These are phyloP conservation scores for Lichtheimia corymbifera DNA, from an alignment of 371 early-diverging fungal species.

Conservation along the genomic window DNA sequence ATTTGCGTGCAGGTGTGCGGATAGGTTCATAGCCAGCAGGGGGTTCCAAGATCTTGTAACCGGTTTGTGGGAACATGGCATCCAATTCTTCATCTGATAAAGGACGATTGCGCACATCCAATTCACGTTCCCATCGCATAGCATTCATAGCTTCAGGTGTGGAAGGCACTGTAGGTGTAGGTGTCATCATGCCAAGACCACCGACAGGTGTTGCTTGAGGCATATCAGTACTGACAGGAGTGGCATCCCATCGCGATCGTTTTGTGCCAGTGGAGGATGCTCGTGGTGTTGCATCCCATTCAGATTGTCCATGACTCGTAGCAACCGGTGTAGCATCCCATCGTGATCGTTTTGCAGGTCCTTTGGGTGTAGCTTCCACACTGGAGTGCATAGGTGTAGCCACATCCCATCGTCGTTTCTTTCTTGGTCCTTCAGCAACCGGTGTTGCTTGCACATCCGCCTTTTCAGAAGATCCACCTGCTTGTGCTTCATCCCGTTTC, in stretches of 20 bases:
- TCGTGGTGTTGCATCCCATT: slow-evolving; percentile 77
- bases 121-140: slow-evolving; percentile 81
- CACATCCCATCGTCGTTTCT: slow-evolving; percentile 87
- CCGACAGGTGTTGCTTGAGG: slow-evolving; percentile 76
- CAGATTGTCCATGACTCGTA: slow-evolving; percentile 31
- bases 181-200: slow-evolving; percentile 76
- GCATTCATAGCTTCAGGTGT: slow-evolving; percentile 81
- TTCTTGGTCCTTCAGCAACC: slow-evolving; percentile 39
- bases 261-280: slow-evolving; percentile 34
- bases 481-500: slow-evolving; percentile 61
- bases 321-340: slow-evolving; percentile 87
- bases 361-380: slow-evolving; percentile 69
- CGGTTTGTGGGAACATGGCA: slow-evolving; percentile 87
- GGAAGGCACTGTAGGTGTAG: slow-evolving; percentile 73
- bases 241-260: slow-evolving; percentile 84
- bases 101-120: slow-evolving; percentile 85
- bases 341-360: slow-evolving; percentile 59
- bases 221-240: slow-evolving; percentile 64
- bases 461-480: slow-evolving; percentile 28
- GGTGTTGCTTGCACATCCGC: slow-evolving; percentile 20
- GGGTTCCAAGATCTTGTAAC: slow-evolving; percentile 91
- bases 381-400: slow-evolving; percentile 65
- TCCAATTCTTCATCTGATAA: slow-evolving; percentile 94
- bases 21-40: slow-evolving; percentile 92
- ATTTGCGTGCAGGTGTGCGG: slow-evolving; percentile 93